Evolutionary conservation across 305 asterid species (phyloP).

Genomic region (Solanum hybrid): DNA sequence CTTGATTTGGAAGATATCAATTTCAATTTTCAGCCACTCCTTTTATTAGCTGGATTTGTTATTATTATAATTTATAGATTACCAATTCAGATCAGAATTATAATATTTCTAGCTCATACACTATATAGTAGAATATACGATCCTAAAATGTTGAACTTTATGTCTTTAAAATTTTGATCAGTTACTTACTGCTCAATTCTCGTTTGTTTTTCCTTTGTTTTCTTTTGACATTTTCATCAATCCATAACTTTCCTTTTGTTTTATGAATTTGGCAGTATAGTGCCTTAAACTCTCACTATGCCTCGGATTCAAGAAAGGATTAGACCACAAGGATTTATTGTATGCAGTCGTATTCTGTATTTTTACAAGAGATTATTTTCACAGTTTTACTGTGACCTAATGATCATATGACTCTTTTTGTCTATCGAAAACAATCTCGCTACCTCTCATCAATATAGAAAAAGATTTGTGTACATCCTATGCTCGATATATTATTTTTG

Average conservation of each 20-base stretch:
- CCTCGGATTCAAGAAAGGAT: not conserved
- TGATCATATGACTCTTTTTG: not conserved
- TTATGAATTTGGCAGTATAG: no score
- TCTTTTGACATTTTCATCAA: not conserved
- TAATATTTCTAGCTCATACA: not conserved
- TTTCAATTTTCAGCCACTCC: not conserved
- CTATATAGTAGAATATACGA: not conserved
- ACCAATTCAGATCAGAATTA: not conserved
- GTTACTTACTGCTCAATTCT: not conserved
- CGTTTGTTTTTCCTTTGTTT: not conserved
- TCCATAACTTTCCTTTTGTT: not conserved
- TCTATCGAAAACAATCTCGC: not conserved
- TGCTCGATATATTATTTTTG: not conserved
- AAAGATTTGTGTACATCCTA: not conserved
- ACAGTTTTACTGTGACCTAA: not conserved
- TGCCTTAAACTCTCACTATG: not conserved
- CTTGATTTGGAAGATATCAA: constrained; percentile 2
- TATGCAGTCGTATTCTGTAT: accelerated
- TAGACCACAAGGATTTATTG: not conserved
- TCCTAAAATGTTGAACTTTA: not conserved
- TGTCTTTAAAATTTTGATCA: not conserved
- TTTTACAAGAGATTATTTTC: not conserved
- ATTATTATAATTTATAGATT: not conserved
- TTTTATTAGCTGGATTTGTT: not conserved
- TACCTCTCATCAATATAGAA: not conserved